Evolutionary conservation across 148 eudicot species (phyloP).

Genomic region (Persicaria maculosa): DNA sequence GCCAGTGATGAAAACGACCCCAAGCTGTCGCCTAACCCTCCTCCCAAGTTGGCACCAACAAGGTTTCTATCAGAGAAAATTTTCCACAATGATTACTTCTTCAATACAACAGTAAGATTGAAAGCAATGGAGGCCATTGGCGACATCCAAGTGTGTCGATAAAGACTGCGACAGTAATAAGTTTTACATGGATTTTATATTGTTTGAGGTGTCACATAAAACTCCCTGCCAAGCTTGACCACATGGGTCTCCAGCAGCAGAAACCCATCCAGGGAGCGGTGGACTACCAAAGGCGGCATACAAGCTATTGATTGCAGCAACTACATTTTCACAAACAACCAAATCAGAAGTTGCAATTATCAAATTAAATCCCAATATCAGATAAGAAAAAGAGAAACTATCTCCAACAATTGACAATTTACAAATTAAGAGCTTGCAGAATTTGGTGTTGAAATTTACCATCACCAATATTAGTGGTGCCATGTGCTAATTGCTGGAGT

Average conservation of each 20-base stretch:
- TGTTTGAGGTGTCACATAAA: slow-evolving; percentile 37
- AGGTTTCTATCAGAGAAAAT: slow-evolving; percentile 41
- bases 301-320: slow-evolving; percentile 75
- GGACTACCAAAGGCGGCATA: slow-evolving; percentile 78
- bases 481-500: slow-evolving; percentile 30
- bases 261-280: slow-evolving; percentile 68
- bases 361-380: neutral
- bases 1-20: slow-evolving; percentile 65
- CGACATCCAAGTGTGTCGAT: neutral
- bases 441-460: slow-evolving; percentile 31
- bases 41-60: slow-evolving; percentile 58
- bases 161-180: neutral
- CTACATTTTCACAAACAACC: slow-evolving; percentile 28
- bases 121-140: neutral
- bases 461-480: slow-evolving; percentile 47
- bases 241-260: slow-evolving; percentile 83
- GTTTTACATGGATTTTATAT: slow-evolving; percentile 60
- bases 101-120: slow-evolving; percentile 11
- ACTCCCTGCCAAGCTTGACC: slow-evolving; percentile 85
- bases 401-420: too few relatives aligned
- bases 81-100: neutral
- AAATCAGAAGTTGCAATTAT: slow-evolving; percentile 10
- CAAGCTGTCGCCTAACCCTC: slow-evolving; percentile 63
- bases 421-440: neutral
- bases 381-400: neutral